phyloP scores from a whole-genome alignment of 78 protist species.

The Protostelium mycophagum region DNA sequence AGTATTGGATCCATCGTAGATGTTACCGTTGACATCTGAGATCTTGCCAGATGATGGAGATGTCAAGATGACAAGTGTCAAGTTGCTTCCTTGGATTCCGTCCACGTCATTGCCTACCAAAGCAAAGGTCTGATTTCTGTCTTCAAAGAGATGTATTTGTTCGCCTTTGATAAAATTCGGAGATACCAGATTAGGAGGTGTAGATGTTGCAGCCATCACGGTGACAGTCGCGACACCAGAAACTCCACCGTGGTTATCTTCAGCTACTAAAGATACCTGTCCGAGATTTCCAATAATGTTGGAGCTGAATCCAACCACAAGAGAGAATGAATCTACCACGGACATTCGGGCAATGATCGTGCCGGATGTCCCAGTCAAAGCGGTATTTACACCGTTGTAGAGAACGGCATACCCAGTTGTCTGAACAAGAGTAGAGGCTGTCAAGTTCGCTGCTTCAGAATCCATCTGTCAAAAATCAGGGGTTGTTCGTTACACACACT shows the following conservation, averaged over 20 bases:
- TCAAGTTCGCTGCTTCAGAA: neutral
- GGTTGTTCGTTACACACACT: too few relatives aligned
- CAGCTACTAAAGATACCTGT: neutral
- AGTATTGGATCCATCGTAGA: neutral
- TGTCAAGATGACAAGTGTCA: neutral
- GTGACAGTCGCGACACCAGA: neutral
- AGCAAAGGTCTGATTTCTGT: neutral
- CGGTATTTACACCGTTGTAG: neutral
- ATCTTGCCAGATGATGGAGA: neutral
- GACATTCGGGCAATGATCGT: neutral
- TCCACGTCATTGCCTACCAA: neutral
- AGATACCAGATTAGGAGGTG: neutral
- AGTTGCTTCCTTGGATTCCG: neutral
- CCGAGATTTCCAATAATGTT: neutral
- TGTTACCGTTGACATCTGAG: neutral
- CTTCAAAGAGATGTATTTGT: neutral
- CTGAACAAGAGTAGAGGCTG: neutral
- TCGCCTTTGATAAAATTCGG: neutral
- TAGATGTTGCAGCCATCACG: neutral
- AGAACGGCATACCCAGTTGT: neutral
- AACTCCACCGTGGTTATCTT: neutral
- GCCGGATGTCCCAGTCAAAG: neutral
- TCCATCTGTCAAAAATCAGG: too few relatives aligned
- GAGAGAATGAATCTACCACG: neutral
- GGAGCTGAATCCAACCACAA: neutral